phyloP scores from a whole-genome alignment of 805 yeast genomes.

The Ogataea paraovalis region DNA sequence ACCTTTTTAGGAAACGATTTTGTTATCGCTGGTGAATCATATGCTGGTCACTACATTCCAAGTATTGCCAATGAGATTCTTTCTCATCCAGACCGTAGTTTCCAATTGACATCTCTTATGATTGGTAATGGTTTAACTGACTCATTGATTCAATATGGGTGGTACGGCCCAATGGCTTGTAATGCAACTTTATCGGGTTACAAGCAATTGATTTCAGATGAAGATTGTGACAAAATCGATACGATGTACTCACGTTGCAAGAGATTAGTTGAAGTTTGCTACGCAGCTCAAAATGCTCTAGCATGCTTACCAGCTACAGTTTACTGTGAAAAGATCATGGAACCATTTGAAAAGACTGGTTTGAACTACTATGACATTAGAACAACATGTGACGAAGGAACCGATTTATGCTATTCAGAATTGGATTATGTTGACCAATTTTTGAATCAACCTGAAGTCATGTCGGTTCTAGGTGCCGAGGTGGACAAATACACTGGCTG shows the following conservation, averaged over 20 bases:
- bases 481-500: slow-evolving; percentile 74
- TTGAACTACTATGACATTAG: slow-evolving; percentile 90
- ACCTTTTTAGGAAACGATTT: slow-evolving; percentile 52
- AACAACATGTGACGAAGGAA: slow-evolving; percentile 63
- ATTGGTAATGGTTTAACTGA: slow-evolving; percentile 93
- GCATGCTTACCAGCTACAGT: slow-evolving; percentile 88
- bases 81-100: slow-evolving; percentile 50
- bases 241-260: slow-evolving; percentile 73
- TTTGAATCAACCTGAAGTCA: slow-evolving; percentile 73
- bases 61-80: slow-evolving; percentile 79
- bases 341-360: slow-evolving; percentile 80
- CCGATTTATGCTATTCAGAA: slow-evolving; percentile 72
- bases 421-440: slow-evolving; percentile 71
- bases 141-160: slow-evolving; percentile 71
- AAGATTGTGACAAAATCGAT: slow-evolving; percentile 71
- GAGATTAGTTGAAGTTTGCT: slow-evolving; percentile 72
- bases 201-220: slow-evolving; percentile 71
- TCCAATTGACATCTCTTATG: slow-evolving; percentile 69
- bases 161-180: slow-evolving; percentile 92
- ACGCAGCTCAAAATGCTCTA: slow-evolving; percentile 68
- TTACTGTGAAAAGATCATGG: slow-evolving; percentile 84
- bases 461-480: slow-evolving; percentile 84
- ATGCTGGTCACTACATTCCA: slow-evolving; percentile 94
- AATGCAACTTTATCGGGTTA: slow-evolving; percentile 70
- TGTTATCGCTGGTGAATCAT: slow-evolving; percentile 92